Evolutionary conservation across 148 eudicot species (phyloP).

Genomic region (Fagopyrum tataricum): DNA sequence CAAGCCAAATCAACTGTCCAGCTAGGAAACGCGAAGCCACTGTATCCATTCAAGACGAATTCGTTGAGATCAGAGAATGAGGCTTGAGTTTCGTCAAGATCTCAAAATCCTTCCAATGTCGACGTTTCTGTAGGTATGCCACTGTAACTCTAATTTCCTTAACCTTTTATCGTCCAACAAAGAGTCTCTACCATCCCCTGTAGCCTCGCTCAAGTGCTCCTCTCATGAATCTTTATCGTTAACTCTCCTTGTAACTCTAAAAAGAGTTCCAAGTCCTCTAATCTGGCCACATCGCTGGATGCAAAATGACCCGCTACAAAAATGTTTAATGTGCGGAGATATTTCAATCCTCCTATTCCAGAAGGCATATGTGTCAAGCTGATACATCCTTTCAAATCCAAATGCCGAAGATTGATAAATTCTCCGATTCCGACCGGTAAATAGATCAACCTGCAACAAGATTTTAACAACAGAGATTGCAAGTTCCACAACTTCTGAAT

Average conservation of each 20-base stretch:
- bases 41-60: too few species aligned
- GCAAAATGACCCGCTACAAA: constrained; percentile 6
- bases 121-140: neutral
- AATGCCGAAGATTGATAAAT: constrained; percentile 8
- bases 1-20: too few species aligned
- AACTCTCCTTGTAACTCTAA: constrained; percentile 3
- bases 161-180: neutral
- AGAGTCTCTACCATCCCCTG: neutral
- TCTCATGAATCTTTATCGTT: neutral
- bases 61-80: too few species aligned
- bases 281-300: neutral
- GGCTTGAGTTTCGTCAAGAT: neutral
- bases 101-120: neutral
- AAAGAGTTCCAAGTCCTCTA: constrained; percentile 6
- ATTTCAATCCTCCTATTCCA: constrained; percentile 12
- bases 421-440: constrained; percentile 6
- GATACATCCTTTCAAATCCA: neutral
- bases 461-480: neutral
- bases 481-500: neutral
- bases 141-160: neutral
- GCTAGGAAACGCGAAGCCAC: too few species aligned
- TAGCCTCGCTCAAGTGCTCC: neutral
- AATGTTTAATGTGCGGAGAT: neutral
- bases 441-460: neutral
- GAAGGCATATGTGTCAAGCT: constrained; percentile 9